phyloP scores from a whole-genome alignment of 129 eudicot genomes.

The Escallonia herrerae region DNA sequence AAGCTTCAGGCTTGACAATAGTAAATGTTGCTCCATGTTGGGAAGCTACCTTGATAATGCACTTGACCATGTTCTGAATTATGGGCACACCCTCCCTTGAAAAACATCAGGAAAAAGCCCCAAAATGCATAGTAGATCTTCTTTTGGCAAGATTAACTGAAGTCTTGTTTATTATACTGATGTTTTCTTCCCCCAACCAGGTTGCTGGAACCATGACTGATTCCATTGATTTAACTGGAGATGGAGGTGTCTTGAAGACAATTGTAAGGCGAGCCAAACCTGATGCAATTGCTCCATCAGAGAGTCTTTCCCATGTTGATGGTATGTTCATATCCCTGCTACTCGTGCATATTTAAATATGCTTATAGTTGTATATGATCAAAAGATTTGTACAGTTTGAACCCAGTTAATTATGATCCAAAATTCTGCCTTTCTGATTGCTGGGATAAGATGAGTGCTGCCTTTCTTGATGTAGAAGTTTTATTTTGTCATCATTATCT shows the following conservation, averaged over 20 bases:
- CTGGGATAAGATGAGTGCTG: not conserved
- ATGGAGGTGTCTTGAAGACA: constrained; percentile 95
- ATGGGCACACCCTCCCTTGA: no score
- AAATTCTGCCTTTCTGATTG: not conserved
- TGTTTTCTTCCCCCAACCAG: constrained; percentile 14
- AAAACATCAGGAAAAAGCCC: no score
- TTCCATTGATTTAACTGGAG: constrained; percentile 76
- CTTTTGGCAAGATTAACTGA: no score
- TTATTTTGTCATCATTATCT: not conserved
- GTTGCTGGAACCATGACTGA: constrained; percentile 56
- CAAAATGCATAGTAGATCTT: no score
- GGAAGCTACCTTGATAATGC: no score
- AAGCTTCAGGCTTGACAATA: no score
- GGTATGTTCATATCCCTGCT: constrained; percentile 35
- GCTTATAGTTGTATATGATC: not conserved
- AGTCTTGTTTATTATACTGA: not conserved
- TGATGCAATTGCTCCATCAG: constrained; percentile 82
- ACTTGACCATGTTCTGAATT: no score
- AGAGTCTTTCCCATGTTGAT: constrained; percentile 82
- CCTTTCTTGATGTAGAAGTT: not conserved
- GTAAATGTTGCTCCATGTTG: no score
- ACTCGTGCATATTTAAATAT: not conserved
- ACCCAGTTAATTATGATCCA: not conserved
- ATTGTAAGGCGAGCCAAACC: constrained; percentile 67
- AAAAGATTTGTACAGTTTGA: not conserved